Conservation (phyloP, 495 filamentous ascomycete species). For the Glutinoglossum americanum region DNA sequence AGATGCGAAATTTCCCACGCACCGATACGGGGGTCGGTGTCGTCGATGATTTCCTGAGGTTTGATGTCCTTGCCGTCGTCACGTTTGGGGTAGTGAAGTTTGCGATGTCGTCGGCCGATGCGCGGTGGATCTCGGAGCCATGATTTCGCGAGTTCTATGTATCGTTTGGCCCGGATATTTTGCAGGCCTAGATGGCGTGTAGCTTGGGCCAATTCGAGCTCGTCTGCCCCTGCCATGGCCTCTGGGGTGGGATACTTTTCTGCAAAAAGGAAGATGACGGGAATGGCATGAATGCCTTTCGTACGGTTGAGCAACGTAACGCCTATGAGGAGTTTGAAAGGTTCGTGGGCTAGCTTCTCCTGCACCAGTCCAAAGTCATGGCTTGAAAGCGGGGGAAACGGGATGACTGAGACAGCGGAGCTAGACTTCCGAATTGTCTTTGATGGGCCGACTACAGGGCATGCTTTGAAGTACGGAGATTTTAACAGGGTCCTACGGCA, state of each 20-base stretch:
- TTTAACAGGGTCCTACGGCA: background rate
- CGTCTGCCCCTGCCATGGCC: constrained; percentile 36
- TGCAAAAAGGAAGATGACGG: constrained; percentile 50
- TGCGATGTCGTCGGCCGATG: constrained; percentile 35
- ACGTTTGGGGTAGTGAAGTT: constrained; percentile 42
- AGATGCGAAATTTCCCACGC: constrained; percentile 79
- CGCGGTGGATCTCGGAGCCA: constrained; percentile 48
- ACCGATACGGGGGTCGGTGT: constrained; percentile 14
- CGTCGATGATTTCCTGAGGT: constrained; percentile 20
- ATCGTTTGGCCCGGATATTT: constrained; percentile 34
- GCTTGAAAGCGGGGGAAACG: constrained; percentile 45
- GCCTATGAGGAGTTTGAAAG: constrained; percentile 23
- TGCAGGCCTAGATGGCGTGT: constrained; percentile 61
- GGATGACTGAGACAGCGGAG: constrained; percentile 38
- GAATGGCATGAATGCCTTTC: constrained; percentile 48
- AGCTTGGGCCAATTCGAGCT: constrained; percentile 33
- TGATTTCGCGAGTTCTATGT: constrained; percentile 41
- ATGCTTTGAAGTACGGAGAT: constrained; percentile 3
- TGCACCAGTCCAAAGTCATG: constrained; percentile 59
- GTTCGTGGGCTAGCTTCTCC: constrained; percentile 48
- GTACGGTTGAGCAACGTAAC: constrained; percentile 58
- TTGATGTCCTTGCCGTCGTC: constrained; percentile 34
- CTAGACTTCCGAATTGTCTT: background rate
- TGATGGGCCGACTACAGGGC: background rate
- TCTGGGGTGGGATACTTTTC: constrained; percentile 42